Evolutionary conservation across 2,329 filamentous ascomycete genomes (phyloP).

Genomic region (Cladophialophora carrionii): DNA sequence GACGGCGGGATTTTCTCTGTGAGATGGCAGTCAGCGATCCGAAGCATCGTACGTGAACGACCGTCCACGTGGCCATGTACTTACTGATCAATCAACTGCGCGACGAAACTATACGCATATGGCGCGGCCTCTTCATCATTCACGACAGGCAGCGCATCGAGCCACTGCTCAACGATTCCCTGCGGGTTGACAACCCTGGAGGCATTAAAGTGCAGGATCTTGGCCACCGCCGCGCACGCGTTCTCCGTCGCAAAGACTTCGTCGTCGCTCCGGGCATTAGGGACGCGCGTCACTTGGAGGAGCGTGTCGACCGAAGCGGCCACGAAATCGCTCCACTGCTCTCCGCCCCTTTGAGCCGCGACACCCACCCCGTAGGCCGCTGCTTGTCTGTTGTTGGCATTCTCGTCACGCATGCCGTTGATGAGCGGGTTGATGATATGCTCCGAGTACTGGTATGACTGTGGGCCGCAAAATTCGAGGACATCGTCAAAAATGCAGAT

Average conservation of each 20-base stretch:
- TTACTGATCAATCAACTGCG: constrained; percentile 92
- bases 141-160: constrained; percentile 85
- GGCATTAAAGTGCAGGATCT: constrained; percentile 90
- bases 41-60: background rate
- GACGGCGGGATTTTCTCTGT: constrained; percentile 82
- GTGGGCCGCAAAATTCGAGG: constrained; percentile 89
- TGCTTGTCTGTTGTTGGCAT: constrained; percentile 91
- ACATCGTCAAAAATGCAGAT: constrained; percentile 98
- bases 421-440: constrained; percentile 87
- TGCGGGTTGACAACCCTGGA: constrained; percentile 75
- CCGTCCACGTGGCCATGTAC: constrained; percentile 48
- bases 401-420: constrained; percentile 80
- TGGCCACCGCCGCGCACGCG: constrained; percentile 92
- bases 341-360: constrained; percentile 87
- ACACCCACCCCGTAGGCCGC: constrained; percentile 95
- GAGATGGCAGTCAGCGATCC: background rate
- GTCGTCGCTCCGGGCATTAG: constrained; percentile 83
- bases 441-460: constrained; percentile 82
- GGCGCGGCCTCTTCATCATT: constrained; percentile 98
- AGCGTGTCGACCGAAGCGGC: constrained; percentile 76
- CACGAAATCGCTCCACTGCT: constrained; percentile 84
- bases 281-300: constrained; percentile 80
- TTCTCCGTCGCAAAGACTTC: constrained; percentile 98
- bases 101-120: constrained; percentile 90
- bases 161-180: constrained; percentile 79